Percentiles rank a stretch among this genome's conserved stretches.
Conservation (phyloP, 129 eudicot genomes). For the Flaveria ramosissima region DNA sequence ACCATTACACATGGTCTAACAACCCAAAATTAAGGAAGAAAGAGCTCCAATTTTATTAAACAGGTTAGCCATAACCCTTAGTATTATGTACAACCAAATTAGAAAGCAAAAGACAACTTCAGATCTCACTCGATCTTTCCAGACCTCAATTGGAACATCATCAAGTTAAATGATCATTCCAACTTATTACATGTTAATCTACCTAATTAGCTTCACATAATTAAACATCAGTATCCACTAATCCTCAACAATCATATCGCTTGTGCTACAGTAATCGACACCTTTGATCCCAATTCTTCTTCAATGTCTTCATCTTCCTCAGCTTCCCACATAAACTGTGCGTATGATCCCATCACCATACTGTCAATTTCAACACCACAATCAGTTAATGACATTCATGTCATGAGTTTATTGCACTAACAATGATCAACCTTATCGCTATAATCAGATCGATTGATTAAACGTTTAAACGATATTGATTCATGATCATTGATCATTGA, state of each 20-base stretch:
- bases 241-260: conserved; percentile 26
- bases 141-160: conserved; percentile 4
- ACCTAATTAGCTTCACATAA: conserved; percentile 8
- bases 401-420: too few species aligned
- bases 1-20: too few species aligned
- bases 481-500: background rate
- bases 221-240: conserved; percentile 16
- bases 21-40: background rate
- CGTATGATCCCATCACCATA: conserved; percentile 76
- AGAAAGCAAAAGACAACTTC: conserved; percentile 5
- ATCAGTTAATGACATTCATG: background rate
- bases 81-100: conserved; percentile 20
- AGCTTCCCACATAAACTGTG: conserved; percentile 77
- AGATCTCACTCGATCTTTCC: conserved; percentile 16
- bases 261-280: conserved; percentile 8
- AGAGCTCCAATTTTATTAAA: conserved; percentile 16
- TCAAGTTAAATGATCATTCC: conserved; percentile 24
- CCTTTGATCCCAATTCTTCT: conserved; percentile 23
- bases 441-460: too few species aligned
- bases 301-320: conserved; percentile 54
- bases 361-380: conserved; percentile 35
- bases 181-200: conserved; percentile 7
- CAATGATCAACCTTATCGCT: too few species aligned
- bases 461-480: too few species aligned
- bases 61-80: conserved; percentile 13